Evolutionary conservation across 2,329 filamentous ascomycete genomes (phyloP).

Genomic region (Aspergillus fructus): DNA sequence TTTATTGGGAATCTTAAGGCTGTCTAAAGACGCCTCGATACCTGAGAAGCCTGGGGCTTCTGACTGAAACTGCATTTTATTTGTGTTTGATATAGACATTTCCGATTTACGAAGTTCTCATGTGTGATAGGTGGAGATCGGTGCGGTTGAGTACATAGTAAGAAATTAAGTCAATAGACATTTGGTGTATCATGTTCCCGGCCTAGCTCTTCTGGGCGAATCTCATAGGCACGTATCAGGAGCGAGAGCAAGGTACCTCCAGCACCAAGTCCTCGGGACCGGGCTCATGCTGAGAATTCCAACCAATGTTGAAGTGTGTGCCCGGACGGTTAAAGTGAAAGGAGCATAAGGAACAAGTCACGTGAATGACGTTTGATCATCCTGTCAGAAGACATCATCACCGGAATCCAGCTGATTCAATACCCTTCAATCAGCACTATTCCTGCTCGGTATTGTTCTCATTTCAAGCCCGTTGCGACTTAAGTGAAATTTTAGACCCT

Average conservation of each 20-base stretch:
- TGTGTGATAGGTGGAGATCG: slow-evolving; percentile 2
- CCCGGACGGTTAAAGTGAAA: too few relatives aligned
- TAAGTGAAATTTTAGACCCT: background rate
- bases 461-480: background rate
- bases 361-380: background rate
- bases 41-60: slow-evolving; percentile 9
- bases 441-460: background rate
- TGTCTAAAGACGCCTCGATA: background rate
- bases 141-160: slow-evolving; percentile 3
- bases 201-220: background rate
- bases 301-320: too few relatives aligned
- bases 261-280: too few relatives aligned
- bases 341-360: background rate
- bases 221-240: background rate
- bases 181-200: background rate
- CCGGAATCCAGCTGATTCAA: background rate
- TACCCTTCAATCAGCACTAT: background rate
- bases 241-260: background rate
- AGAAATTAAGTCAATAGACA: slow-evolving; percentile 6
- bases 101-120: slow-evolving; percentile 9
- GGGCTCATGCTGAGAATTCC: too few relatives aligned
- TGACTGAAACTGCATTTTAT: slow-evolving; percentile 5
- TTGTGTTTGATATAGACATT: slow-evolving; percentile 7
- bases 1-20: slow-evolving; percentile 1
- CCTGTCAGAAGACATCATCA: slow-evolving; percentile 1